phyloP scores from a whole-genome alignment of 2,329 filamentous ascomycete species.

The Verticillium nonalfalfae region DNA sequence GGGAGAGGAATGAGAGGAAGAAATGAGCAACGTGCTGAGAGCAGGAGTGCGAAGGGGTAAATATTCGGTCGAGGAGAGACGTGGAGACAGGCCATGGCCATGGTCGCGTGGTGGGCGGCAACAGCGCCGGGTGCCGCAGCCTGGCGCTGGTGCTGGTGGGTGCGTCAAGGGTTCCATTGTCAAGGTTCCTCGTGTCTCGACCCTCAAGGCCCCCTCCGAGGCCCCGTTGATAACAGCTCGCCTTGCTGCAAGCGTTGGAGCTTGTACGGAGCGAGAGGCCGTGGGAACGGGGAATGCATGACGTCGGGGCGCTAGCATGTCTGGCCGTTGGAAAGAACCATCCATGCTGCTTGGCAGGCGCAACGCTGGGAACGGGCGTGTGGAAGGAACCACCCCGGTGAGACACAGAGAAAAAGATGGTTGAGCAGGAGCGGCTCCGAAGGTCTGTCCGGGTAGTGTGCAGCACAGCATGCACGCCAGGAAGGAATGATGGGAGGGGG shows the following conservation, averaged over 20 bases:
- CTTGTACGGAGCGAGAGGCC: neutral
- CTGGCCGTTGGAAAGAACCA: neutral
- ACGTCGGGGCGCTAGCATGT: neutral
- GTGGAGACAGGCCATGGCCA: neutral
- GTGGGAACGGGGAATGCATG: neutral
- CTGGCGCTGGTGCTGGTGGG: neutral
- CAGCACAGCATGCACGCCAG: neutral
- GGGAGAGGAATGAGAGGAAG: neutral
- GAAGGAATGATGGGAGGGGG: neutral
- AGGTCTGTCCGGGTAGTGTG: neutral
- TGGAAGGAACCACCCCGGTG: neutral
- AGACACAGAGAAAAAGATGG: neutral
- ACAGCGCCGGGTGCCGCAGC: neutral
- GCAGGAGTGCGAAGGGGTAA: neutral
- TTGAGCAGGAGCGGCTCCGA: neutral
- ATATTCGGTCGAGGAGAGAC: neutral
- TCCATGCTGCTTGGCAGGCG: neutral
- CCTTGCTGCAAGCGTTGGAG: neutral
- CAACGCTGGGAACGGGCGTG: neutral
- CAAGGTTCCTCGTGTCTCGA: neutral
- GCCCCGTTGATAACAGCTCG: neutral
- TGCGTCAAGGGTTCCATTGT: neutral
- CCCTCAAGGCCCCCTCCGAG: neutral
- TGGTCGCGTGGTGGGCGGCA: neutral
- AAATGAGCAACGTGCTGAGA: neutral